Base-by-base conservation (phyloP, 148 eudicot species). In the Spergularia bocconei region DNA sequence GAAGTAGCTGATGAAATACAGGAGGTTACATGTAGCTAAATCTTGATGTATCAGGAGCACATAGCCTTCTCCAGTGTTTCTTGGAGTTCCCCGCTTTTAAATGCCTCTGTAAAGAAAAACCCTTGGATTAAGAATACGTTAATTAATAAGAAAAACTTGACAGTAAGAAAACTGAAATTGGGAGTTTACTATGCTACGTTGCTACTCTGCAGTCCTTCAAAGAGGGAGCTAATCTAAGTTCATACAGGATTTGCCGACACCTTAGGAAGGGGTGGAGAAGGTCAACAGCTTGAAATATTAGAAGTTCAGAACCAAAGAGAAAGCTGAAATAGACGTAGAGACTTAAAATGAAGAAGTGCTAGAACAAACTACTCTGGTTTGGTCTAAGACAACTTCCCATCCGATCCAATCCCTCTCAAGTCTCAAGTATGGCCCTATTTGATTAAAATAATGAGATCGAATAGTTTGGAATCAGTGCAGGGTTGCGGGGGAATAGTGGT, bases 41-140 rank as follows among this genome's bases (percentile, higher is more conserved):
- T 68, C 50, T 33, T 33, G 39, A 57, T 59, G 44, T 13, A 77
- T 88, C 82, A 91, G 39, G 93, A 89, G 76, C 92, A 87, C 78
- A 87, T 82, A 51, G 91, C 88, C 88, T 85, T 93, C 87, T 93
- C 98, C 77, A 93, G 38, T 21, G 81, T 64, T 75, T 93, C 98
- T 81, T 89, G 98, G 80, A 93, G 80, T 88, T 93, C 87, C 77
- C 98, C 98, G 58, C 81, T 93, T 85, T 93, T 80, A 77, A 84
- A 90, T 53, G 98, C 93, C 67, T 93, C 98, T 93, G 92, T 19
- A 79, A 72, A 53, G 65, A 70, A 47, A 80, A 15, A 25, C 25
- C 12, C 55, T 7, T 36, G 14, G 67, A 64, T 44, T 68, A 5
- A 69, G 51, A 23, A 14, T 54, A 47, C 2, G 21, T 70, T 29